These are phyloP conservation scores for Albugo candida DNA, from an alignment of 352 stramenopile genomes.

Conservation along the genomic window DNA sequence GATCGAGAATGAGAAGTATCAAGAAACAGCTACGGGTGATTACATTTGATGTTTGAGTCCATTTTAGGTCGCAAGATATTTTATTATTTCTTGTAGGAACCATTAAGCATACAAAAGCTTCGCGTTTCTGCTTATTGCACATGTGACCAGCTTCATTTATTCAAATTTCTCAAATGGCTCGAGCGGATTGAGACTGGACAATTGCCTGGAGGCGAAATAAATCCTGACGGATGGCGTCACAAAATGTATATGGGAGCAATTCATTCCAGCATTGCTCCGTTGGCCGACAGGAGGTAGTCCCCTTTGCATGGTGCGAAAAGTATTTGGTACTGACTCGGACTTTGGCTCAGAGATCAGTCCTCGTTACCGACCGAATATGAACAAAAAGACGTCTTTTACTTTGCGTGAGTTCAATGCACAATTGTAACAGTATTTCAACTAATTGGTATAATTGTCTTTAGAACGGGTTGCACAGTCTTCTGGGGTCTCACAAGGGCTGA, in stretches of 20 bases:
- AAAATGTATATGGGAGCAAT: slow-evolving; percentile 80
- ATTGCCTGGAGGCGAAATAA: slow-evolving; percentile 50
- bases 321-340: neutral
- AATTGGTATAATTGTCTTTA: slow-evolving; percentile 7
- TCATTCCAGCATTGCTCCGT: slow-evolving; percentile 42
- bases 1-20: slow-evolving; percentile 66
- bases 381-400: slow-evolving; percentile 76
- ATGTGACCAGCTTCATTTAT: slow-evolving; percentile 65
- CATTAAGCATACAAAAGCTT: slow-evolving; percentile 49
- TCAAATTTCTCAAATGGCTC: slow-evolving; percentile 77
- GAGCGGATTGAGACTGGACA: slow-evolving; percentile 58
- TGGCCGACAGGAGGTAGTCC: slow-evolving; percentile 17
- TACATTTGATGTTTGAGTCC: neutral
- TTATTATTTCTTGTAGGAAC: slow-evolving; percentile 13
- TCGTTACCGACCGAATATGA: slow-evolving; percentile 21
- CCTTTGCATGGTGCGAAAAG: neutral
- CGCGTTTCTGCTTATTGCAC: slow-evolving; percentile 73
- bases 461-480: slow-evolving; percentile 75
- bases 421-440: neutral
- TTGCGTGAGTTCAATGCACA: slow-evolving; percentile 22
- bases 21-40: slow-evolving; percentile 45
- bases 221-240: slow-evolving; percentile 55
- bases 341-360: neutral
- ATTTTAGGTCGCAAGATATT: neutral
- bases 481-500: slow-evolving; percentile 74